Evolutionary conservation across 1,139 yeast genomes (phyloP).

Genomic region (Hansenula sp.): DNA sequence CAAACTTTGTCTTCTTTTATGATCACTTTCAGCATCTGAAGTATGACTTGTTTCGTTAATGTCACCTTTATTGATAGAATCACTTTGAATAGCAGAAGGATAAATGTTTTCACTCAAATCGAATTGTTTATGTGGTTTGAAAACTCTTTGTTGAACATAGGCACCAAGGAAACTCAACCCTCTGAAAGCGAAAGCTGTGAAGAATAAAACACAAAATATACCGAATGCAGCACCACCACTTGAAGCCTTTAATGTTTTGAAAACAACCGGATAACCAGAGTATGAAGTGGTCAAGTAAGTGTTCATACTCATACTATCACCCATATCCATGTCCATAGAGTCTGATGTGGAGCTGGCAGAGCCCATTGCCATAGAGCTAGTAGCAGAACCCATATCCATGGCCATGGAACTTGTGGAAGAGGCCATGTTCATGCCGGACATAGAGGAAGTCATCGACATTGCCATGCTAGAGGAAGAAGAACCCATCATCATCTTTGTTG

Average conservation of each 20-base stretch:
- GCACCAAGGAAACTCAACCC: conserved; percentile 55
- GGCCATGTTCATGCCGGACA: conserved; percentile 1
- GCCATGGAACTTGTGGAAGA: conserved; percentile 3
- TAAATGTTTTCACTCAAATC: conserved; percentile 6
- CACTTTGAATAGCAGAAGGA: neutral
- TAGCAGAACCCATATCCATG: conserved; percentile 9
- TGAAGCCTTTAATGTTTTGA: conserved; percentile 47
- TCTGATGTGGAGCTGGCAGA: conserved; percentile 4
- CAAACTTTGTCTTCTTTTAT: neutral
- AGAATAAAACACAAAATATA: conserved; percentile 57
- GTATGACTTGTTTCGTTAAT: neutral
- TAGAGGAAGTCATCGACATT: conserved; percentile 3
- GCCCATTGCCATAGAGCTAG: neutral
- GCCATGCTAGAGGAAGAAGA: conserved; percentile 12
- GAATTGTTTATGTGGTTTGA: conserved; percentile 29
- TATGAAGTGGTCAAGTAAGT: conserved; percentile 50
- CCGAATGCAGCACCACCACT: conserved; percentile 66
- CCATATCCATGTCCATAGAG: conserved; percentile 17
- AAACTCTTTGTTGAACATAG: conserved; percentile 64
- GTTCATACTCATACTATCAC: conserved; percentile 42
- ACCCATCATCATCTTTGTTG: conserved; percentile 11
- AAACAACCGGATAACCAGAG: conserved; percentile 56
- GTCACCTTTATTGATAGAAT: conserved; percentile 1
- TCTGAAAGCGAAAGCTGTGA: conserved; percentile 53
- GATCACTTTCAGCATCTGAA: conserved; percentile 5